Conservation (phyloP, 768 basidiomycete species). For the Lactarius sanguifluus region DNA sequence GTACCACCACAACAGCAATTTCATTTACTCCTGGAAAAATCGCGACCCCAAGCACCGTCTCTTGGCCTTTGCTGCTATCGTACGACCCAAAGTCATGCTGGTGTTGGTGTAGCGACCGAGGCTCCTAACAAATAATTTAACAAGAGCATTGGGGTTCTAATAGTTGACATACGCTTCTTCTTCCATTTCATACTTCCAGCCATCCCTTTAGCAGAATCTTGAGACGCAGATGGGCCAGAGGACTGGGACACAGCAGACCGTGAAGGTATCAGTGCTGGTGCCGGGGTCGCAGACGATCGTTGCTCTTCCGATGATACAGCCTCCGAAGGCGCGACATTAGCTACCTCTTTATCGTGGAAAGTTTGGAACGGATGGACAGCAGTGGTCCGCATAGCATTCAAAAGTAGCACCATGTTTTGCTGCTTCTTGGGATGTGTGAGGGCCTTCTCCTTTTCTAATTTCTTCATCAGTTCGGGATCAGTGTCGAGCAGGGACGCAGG, state of each 20-base stretch:
- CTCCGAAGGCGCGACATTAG: conserved; percentile 31
- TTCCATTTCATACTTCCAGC: conserved; percentile 66
- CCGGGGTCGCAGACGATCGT: conserved; percentile 38
- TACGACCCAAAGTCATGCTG: conserved; percentile 2
- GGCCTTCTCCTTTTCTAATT: conserved; percentile 22
- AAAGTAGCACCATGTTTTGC: conserved; percentile 66
- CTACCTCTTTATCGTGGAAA: conserved; percentile 41
- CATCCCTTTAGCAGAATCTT: conserved; percentile 49
- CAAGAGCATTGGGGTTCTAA: not conserved
- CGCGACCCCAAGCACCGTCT: not conserved
- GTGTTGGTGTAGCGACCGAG: conserved; percentile 18
- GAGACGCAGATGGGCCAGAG: conserved; percentile 41
- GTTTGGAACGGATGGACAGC: conserved; percentile 64
- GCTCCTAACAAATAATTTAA: conserved; percentile 10
- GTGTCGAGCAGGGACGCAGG: conserved; percentile 22
- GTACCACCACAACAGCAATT: not conserved
- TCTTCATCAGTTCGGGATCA: conserved; percentile 19
- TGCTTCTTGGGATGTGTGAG: conserved; percentile 47
- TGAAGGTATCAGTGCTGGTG: conserved; percentile 33
- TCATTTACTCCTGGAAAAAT: not conserved
- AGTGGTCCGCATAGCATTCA: conserved; percentile 79
- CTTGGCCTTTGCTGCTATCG: not conserved
- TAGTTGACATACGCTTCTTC: conserved; percentile 60
- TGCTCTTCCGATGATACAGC: conserved; percentile 11
- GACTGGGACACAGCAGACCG: conserved; percentile 38